Evolutionary conservation across 306 rosid genomes (phyloP), one percentile per base, ranked within the genome.

Genomic region (Cicer cuneatum): DNA sequence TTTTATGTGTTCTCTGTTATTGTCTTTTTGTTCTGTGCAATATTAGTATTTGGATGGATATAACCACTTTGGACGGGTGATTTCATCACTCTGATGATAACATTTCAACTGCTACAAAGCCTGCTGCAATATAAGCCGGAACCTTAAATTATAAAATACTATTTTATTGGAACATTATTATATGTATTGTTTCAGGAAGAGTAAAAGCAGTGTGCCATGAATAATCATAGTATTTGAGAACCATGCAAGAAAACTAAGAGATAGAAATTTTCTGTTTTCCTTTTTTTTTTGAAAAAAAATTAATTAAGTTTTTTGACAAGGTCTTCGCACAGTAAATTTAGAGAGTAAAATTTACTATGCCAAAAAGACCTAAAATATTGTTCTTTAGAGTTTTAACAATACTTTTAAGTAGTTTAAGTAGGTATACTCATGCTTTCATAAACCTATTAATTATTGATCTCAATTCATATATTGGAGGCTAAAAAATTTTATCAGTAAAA

Each of bases 51-150:
- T 71, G 88, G 77, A 80, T 64, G 79, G 84, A 81, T 67, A 65
- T 57, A 72, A 81, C 78, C 81, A 84, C 66, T 84, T 52, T 59
- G 65, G 73, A 76, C 54, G 49, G 73, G 75, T 87, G 86, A 81
- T 77, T 85, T 83, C 84, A 84, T 76, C 83, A 81, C 46, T 71
- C 10, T 84, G 90, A 83, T 81, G 66, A 83, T 76, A 76, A 81
- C 90, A 83, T 83, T 81, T 85, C 82, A 89, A 81, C 90, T 71
- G 79, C 87, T 83, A 13, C 70, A 59, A 59, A 35, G 46, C 54
- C 81, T 77, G 65, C 81, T 77, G 65, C 82, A 81, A 75, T 78
- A 82, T 57, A 81, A 83, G 70, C 70, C 79, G 75, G 74, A 75
- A 62, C 78, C 51, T 24, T 24, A 78, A 74, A 79, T 59, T 9